Percentiles rank a stretch among this genome's conserved stretches.
phyloP scores from a whole-genome alignment of 352 stramenopile genomes.

The Blastocystis sp. region DNA sequence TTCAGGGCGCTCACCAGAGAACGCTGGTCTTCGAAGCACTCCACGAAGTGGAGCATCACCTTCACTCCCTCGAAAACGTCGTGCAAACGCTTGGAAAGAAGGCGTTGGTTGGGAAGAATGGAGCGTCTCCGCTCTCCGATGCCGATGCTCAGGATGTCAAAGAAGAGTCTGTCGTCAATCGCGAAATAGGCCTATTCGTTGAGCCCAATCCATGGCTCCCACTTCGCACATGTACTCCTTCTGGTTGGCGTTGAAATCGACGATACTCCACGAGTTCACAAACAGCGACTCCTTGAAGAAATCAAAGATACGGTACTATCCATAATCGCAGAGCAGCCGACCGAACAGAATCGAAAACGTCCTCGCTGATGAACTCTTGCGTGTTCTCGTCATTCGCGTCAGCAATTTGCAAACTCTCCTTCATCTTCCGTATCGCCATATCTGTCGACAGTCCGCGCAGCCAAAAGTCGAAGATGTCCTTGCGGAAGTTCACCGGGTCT shows the following conservation, averaged over 20 bases:
- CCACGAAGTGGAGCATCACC: conserved; percentile 34
- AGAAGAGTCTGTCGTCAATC: conserved; percentile 32
- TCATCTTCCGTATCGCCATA: conserved; percentile 16
- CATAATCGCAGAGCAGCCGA: not conserved
- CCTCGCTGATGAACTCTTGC: conserved; percentile 43
- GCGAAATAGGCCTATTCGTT: conserved; percentile 23
- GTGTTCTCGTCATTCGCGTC: not conserved
- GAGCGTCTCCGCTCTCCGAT: conserved; percentile 47
- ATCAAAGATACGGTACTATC: conserved; percentile 64
- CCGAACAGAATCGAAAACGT: conserved; percentile 44
- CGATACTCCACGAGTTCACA: conserved; percentile 54
- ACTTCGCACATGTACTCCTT: conserved; percentile 49
- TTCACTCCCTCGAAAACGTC: conserved; percentile 53
- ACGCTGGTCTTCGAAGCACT: not conserved
- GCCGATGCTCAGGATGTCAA: conserved; percentile 7
- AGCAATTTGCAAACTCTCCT: not conserved
- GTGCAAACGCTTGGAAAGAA: not conserved
- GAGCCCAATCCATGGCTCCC: not conserved
- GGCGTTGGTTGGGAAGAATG: not conserved
- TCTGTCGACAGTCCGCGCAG: not conserved
- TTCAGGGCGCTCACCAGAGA: conserved; percentile 4
- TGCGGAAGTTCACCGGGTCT: conserved; percentile 61
- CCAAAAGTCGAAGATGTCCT: conserved; percentile 49
- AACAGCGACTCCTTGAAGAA: conserved; percentile 57
- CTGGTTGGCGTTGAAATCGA: conserved; percentile 39